Percentiles rank a stretch among this genome's conserved stretches.
Conservation (phyloP, 2,329 filamentous ascomycete species). For the Phaeoacremonium minimum region DNA sequence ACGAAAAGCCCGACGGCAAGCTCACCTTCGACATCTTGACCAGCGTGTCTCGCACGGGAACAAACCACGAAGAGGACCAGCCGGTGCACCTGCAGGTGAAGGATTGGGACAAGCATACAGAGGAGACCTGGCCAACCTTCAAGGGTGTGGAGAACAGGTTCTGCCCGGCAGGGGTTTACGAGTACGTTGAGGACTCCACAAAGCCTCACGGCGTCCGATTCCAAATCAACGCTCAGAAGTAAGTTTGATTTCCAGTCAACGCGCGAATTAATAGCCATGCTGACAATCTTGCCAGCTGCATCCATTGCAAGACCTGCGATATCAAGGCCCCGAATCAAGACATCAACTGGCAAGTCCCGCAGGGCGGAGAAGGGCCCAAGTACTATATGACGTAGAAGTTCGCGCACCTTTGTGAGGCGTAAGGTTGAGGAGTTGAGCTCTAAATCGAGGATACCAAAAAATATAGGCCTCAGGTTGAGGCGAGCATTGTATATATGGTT, state of each 20-base stretch:
- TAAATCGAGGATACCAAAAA: not conserved
- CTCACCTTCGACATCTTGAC: conserved; percentile 96
- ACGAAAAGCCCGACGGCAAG: conserved; percentile 93
- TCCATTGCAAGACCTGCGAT: conserved; percentile 99
- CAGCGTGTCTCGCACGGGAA: conserved; percentile 89
- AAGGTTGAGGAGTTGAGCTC: not conserved
- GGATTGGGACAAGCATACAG: conserved; percentile 89
- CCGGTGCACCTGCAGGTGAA: conserved; percentile 92
- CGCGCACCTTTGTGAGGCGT: no score
- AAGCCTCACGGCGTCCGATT: conserved; percentile 89
- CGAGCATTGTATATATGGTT: conserved; percentile 4
- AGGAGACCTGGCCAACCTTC: conserved; percentile 78
- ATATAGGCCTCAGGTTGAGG: no score
- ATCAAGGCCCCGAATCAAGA: conserved; percentile 97
- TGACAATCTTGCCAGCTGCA: conserved; percentile 62
- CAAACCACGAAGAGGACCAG: conserved; percentile 98
- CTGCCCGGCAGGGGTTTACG: conserved; percentile 95
- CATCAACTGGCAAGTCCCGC: conserved; percentile 94
- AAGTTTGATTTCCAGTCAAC: conserved; percentile 36
- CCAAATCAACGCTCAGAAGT: conserved; percentile 98
- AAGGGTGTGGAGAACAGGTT: conserved; percentile 95
- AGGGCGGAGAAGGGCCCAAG: conserved; percentile 77
- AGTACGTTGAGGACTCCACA: conserved; percentile 88
- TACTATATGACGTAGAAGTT: conserved; percentile 68
- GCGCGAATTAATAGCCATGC: not conserved